Conservation (phyloP, 106 monocot genomes). For the Dioscorea zingiberensis region DNA sequence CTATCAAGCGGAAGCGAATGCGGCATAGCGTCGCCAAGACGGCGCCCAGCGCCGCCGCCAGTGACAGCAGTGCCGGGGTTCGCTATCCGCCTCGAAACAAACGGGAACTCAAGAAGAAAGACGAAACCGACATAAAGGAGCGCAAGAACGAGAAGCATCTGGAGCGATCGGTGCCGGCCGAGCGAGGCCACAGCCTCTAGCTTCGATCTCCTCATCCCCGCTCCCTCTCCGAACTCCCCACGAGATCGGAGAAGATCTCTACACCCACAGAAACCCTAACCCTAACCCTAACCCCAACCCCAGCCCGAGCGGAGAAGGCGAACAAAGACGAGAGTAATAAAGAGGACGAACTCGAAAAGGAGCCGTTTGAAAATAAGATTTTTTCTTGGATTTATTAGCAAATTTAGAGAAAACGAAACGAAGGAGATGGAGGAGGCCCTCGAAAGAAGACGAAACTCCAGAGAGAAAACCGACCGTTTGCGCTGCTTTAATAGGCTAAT, state of each 20-base stretch:
- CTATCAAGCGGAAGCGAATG: constrained; percentile 6
- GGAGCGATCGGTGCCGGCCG: constrained; percentile 11
- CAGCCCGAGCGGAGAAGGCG: background rate
- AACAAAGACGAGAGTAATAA: background rate
- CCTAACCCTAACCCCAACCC: background rate
- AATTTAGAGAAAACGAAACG: background rate
- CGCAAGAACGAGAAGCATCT: background rate
- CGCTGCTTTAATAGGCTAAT: background rate
- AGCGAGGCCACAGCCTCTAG: constrained; percentile 4
- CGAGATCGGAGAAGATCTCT: background rate
- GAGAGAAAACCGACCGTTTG: constrained; percentile 1
- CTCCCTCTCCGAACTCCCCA: background rate
- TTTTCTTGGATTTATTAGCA: background rate
- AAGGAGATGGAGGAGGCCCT: background rate
- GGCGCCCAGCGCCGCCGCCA: background rate
- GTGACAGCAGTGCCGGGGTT: background rate
- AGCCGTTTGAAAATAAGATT: background rate
- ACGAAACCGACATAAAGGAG: constrained; percentile 19
- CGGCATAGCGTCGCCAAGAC: background rate
- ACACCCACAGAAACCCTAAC: background rate
- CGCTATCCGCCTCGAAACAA: background rate
- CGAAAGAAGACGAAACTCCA: background rate
- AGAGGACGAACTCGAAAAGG: background rate
- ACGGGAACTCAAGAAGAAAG: constrained; percentile 20
- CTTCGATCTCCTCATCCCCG: background rate